Base-by-base conservation (phyloP, 2,329 filamentous ascomycete species). In the Cladosporium sp. region DNA sequence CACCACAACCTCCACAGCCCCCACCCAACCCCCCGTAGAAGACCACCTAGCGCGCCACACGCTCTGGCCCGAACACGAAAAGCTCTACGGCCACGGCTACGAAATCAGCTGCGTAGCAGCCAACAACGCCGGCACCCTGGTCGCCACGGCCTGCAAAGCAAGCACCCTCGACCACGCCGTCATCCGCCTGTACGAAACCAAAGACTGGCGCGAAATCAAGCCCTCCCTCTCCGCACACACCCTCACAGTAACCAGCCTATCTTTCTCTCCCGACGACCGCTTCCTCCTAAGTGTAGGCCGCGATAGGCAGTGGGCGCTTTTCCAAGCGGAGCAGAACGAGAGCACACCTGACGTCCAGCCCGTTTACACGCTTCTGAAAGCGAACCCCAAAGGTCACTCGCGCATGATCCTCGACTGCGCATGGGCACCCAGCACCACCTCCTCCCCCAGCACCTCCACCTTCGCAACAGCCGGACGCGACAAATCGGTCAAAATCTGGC, bases 11-110 rank as follows among this genome's bases (percentile, higher is more conserved):
- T 48, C 76, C 1, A 68, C 78, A 15, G 71, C 81, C 16, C 77
- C 78, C 57, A 78, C 80, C 3, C 83, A 86, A 56, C 91, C 93
- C 9, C 92, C 93, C 0, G 78, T 89, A 30, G 93, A 98, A 68
- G 93, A 97, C 67, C 85, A 88, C 49, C 80, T 98, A 2, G 86
- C 90, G 19, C 83, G 91, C 7, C 84, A 94, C 67, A 95, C 93
- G 0, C 81, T 98, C 27, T 98, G 91, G 90, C 93, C 93, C 3
- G 93, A 98, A 66, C 82, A 82, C 6, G 93, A 98, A 68, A 98
- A 98, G 72, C 79, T 98, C 1, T 98, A 98, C 69, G 93, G 93
- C 1, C 93, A 98, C 69, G 93, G 93, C 25, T 96, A 96, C 70
- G 93, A 98, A 69, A 92, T 98, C 43, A 95, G 89, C 2, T 86